Evolutionary conservation across 2,329 filamentous ascomycete genomes (phyloP).

Genomic region (Fusarium globosum): DNA sequence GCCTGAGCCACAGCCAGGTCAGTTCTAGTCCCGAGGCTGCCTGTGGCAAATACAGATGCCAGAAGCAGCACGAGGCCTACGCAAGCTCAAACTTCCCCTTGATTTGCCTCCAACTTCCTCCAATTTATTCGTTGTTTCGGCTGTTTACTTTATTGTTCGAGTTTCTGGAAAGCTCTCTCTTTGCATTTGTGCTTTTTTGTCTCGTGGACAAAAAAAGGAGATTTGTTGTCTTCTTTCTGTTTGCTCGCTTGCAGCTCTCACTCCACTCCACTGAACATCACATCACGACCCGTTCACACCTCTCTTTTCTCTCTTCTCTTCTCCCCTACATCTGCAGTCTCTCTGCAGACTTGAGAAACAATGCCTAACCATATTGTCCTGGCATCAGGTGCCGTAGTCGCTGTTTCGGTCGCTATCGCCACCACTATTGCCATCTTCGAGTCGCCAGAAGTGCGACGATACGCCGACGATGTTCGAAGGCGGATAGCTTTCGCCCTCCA

Average conservation of each 20-base stretch:
- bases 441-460: conserved; percentile 70
- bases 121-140: conserved; percentile 3
- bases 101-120: conserved; percentile 27
- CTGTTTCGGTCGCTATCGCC: conserved; percentile 67
- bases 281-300: neutral
- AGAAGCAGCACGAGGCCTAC: conserved; percentile 32
- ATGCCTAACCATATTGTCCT: conserved; percentile 70
- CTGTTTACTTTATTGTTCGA: neutral
- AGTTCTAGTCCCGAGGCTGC: conserved; percentile 21
- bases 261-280: conserved; percentile 10
- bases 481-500: conserved; percentile 70
- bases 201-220: neutral
- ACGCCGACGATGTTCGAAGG: conserved; percentile 70
- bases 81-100: conserved; percentile 37
- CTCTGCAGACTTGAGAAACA: conserved; percentile 14
- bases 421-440: conserved; percentile 72
- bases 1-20: conserved; percentile 33
- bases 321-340: conserved; percentile 20
- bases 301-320: neutral
- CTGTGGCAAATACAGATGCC: conserved; percentile 31
- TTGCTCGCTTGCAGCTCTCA: conserved; percentile 21
- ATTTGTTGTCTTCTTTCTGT: conserved; percentile 4
- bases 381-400: conserved; percentile 68
- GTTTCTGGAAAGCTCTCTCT: conserved; percentile 14
- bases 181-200: neutral